Evolutionary conservation across 306 rosid genomes (phyloP), one percentile per base, ranked within the genome.

Genomic region (Macrotyloma uniflorum): DNA sequence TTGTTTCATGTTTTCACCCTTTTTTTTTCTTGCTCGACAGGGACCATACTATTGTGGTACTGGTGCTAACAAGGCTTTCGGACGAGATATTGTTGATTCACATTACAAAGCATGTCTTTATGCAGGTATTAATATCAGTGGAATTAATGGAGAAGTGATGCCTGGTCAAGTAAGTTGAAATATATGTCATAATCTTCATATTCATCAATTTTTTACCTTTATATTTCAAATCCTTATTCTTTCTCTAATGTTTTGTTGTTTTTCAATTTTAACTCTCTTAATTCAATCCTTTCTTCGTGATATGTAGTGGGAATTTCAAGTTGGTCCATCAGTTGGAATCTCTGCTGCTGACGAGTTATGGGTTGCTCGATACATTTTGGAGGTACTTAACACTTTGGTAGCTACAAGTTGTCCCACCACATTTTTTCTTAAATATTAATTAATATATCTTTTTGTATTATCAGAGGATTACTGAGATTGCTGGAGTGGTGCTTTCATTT

Each of bases 111-210:
- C 97, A 4, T 92, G 98, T 70, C 58, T 94, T 6, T 90, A 88
- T 66, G 97, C 98, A 0, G 98, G 98, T 51, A 72, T 94, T 78
- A 91, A 88, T 87, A 90, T 94, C 28, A 84, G 98, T 75, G 98
- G 98, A 4, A 86, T 92, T 68, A 94, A 94, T 11, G 98, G 90
- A 35, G 98, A 94, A 90, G 98, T 94, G 54, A 92, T 94, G 98
- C 98, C 98, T 0, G 96, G 97, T 13, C 98, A 94, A 79, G 98
- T 91, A 67, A 59, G 8, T 28, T 20, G 5, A 5, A 61, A 28
- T 33, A 23, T 53, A 12, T 10, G 13, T 7, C 43, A 63, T 9
- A 43, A 1, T 78, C 38, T 30, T 67, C 32, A 28, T 53, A 32
- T 45, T 57, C 46, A 22, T 36, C 30, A 35, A n/a, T 36, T n/a